phyloP scores from a whole-genome alignment of 768 basidiomycete genomes.

The Exidia glandulosa region DNA sequence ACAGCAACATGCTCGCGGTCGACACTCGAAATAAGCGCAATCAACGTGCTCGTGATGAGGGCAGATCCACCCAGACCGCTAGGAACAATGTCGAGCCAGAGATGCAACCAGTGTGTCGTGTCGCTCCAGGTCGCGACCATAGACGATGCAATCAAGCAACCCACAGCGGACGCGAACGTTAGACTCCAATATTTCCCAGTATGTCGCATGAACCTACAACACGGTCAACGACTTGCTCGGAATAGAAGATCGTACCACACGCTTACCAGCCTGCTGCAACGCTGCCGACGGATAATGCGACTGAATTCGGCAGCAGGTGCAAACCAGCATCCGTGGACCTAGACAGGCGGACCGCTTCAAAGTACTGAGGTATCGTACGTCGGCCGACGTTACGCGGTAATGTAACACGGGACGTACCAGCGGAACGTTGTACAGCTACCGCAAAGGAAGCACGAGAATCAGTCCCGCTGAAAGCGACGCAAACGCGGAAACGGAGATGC shows the following conservation, averaged over 20 bases:
- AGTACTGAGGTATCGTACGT: constrained; percentile 42
- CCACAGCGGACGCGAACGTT: constrained; percentile 51
- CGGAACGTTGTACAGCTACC: constrained; percentile 74
- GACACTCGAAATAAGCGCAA: constrained; percentile 81
- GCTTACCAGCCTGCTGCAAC: constrained; percentile 77
- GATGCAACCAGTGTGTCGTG: constrained; percentile 43
- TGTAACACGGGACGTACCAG: constrained; percentile 36
- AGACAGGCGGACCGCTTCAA: constrained; percentile 64
- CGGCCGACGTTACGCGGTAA: not conserved
- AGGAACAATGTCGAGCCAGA: constrained; percentile 71
- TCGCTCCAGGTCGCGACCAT: constrained; percentile 61
- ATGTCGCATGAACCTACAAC: constrained; percentile 62
- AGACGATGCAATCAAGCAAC: constrained; percentile 47
- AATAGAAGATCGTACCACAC: constrained; percentile 51
- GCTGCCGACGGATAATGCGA: constrained; percentile 75
- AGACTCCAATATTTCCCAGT: constrained; percentile 80
- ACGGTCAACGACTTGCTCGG: constrained; percentile 1
- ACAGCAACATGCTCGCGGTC: constrained; percentile 74
- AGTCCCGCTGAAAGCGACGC: constrained; percentile 9
- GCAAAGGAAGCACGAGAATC: constrained; percentile 7
- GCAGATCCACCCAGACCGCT: constrained; percentile 79
- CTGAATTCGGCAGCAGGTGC: constrained; percentile 82
- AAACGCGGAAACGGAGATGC: constrained; percentile 13
- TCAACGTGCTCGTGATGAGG: constrained; percentile 76
- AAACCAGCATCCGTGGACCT: constrained; percentile 68